Evolutionary conservation across 2,329 filamentous ascomycete genomes (phyloP).

Genomic region (Nigrograna mackinnonii): DNA sequence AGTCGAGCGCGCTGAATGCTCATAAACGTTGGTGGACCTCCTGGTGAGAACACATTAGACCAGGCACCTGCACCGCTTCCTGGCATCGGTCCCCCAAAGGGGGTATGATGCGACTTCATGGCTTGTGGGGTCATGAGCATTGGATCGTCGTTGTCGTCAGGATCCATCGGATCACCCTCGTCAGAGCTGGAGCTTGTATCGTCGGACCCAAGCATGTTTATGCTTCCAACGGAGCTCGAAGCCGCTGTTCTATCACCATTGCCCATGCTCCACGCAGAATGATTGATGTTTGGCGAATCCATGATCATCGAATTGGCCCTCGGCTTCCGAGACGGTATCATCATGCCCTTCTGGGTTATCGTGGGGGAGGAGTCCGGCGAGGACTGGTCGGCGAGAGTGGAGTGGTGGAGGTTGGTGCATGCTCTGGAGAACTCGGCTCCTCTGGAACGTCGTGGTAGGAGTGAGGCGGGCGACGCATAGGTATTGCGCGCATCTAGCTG

Average conservation of each 20-base stretch:
- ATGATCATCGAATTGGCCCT: conserved; percentile 45
- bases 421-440: conserved; percentile 92
- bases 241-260: conserved; percentile 47
- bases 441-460: conserved; percentile 84
- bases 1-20: conserved; percentile 72
- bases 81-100: conserved; percentile 38
- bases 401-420: conserved; percentile 93
- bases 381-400: conserved; percentile 84
- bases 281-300: conserved; percentile 66
- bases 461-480: conserved; percentile 85
- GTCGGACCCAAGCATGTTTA: conserved; percentile 78
- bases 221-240: conserved; percentile 81
- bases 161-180: conserved; percentile 52
- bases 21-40: conserved; percentile 74
- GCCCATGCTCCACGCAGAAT: conserved; percentile 70
- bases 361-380: conserved; percentile 91
- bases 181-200: conserved; percentile 73
- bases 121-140: conserved; percentile 84
- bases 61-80: conserved; percentile 63
- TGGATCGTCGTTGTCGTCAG: conserved; percentile 62
- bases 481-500: conserved; percentile 83
- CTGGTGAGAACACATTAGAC: conserved; percentile 65
- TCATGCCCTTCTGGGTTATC: conserved; percentile 69
- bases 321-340: conserved; percentile 60
- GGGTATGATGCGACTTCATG: conserved; percentile 56